These are phyloP conservation scores for Geotrichum citri-aurantii DNA, from an alignment of 1,139 yeast genomes.

Conservation along the genomic window DNA sequence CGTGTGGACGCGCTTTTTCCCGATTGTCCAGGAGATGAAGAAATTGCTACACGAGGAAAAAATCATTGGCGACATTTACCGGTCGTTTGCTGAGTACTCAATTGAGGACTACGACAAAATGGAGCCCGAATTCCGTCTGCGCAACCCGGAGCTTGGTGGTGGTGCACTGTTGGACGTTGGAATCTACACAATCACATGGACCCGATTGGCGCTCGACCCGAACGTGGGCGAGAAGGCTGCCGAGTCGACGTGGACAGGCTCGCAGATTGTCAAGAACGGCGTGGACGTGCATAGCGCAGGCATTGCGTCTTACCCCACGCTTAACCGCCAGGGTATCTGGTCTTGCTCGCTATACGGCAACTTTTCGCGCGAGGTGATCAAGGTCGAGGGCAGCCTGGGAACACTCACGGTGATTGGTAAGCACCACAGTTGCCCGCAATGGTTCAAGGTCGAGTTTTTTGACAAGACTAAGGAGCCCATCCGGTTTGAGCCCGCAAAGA, in stretches of 20 bases:
- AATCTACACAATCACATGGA: constrained; percentile 49
- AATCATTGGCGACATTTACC: constrained; percentile 44
- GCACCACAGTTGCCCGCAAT: constrained; percentile 31
- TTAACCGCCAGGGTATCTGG: constrained; percentile 31
- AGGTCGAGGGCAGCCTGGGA: constrained; percentile 35
- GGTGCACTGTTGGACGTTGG: constrained; percentile 60
- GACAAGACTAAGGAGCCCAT: constrained; percentile 15
- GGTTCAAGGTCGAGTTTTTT: constrained; percentile 23
- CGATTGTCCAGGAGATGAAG: constrained; percentile 41
- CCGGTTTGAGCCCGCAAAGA: constrained; percentile 24
- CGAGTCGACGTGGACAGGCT: constrained; percentile 20
- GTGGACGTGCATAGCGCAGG: constrained; percentile 33
- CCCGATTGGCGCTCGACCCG: constrained; percentile 30
- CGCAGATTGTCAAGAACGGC: constrained; percentile 24
- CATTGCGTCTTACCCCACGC: constrained; percentile 29
- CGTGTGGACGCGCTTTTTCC: constrained; percentile 62
- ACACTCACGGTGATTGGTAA: constrained; percentile 29
- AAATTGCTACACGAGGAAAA: constrained; percentile 42
- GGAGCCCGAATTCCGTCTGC: constrained; percentile 33
- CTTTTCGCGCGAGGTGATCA: constrained; percentile 24
- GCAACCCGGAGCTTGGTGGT: constrained; percentile 49
- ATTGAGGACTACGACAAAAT: constrained; percentile 32
- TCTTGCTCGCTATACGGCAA: constrained; percentile 28
- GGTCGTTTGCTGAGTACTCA: constrained; percentile 40
- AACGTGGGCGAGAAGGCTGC: constrained; percentile 31